Conservation (phyloP, 345 rosid species). For the Streptanthus diversifolius region DNA sequence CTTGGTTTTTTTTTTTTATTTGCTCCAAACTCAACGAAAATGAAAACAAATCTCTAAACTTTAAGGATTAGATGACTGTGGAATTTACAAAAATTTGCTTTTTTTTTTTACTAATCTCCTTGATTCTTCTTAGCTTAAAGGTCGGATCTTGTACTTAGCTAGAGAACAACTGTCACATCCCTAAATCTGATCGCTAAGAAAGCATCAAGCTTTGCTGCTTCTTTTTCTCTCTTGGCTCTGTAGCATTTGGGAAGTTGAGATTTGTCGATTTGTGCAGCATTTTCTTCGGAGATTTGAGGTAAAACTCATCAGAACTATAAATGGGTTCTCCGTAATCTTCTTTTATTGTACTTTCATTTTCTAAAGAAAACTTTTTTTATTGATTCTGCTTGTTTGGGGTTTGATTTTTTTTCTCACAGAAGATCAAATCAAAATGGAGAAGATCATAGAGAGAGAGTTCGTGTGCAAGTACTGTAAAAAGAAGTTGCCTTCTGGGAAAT, state of each 20-base stretch:
- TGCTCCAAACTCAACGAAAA: conserved; percentile 10
- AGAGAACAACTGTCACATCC: conserved; percentile 50
- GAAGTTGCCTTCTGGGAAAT: conserved; percentile 72
- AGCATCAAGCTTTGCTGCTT: conserved; percentile 39
- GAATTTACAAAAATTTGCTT: conserved; percentile 29
- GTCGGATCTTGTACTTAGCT: conserved; percentile 55
- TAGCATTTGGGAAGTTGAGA: conserved; percentile 9
- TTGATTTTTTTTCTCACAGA: conserved; percentile 21
- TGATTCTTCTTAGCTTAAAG: conserved; percentile 35
- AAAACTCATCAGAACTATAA: conserved; percentile 15
- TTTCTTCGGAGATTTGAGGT: conserved; percentile 38
- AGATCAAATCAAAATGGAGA: conserved; percentile 41
- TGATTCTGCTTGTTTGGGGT: conserved; percentile 21
- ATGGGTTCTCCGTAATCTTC: conserved; percentile 25
- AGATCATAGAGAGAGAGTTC: conserved; percentile 44
- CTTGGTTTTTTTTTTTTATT: background rate
- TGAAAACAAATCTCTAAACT: conserved; percentile 16
- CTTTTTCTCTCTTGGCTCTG: conserved; percentile 30
- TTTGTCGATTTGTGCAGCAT: conserved; percentile 37
- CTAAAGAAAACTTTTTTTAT: background rate
- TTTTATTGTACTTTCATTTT: background rate
- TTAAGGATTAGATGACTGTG: conserved; percentile 16
- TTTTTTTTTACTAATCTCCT: background rate
- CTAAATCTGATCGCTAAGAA: conserved; percentile 30
- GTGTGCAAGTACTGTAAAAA: conserved; percentile 69